Percentiles rank a stretch among this genome's conserved stretches.
Evolutionary conservation across 2,329 filamentous ascomycete genomes (phyloP).

Genomic region (Fusarium nurragi): DNA sequence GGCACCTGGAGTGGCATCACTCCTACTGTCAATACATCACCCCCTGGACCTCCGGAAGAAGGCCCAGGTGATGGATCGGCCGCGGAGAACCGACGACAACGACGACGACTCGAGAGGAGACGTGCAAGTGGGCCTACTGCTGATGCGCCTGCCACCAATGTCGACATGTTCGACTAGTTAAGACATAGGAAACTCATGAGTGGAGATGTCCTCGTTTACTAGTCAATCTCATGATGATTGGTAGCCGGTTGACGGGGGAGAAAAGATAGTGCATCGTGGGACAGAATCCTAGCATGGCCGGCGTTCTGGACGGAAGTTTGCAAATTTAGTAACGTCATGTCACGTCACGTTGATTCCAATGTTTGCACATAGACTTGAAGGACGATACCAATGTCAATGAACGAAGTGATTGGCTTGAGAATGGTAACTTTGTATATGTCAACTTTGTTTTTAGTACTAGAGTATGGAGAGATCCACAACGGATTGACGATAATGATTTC

Average conservation of each 20-base stretch:
- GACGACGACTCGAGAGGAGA: constrained; percentile 65
- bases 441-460: constrained; percentile 25
- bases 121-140: constrained; percentile 50
- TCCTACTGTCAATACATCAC: constrained; percentile 54
- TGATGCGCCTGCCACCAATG: constrained; percentile 24
- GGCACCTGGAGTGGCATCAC: constrained; percentile 61
- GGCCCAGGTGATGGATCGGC: constrained; percentile 50
- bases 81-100: constrained; percentile 64
- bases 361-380: constrained; percentile 42
- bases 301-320: constrained; percentile 40
- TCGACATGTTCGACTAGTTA: constrained; percentile 38
- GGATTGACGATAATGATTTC: constrained; percentile 29
- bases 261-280: constrained; percentile 26
- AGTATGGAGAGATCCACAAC: constrained; percentile 22
- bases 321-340: constrained; percentile 25
- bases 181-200: neutral
- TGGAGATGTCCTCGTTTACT: neutral
- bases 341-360: constrained; percentile 35
- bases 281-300: constrained; percentile 28
- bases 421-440: constrained; percentile 19
- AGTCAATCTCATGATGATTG: neutral
- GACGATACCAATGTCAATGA: constrained; percentile 39
- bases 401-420: constrained; percentile 38
- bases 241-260: neutral
- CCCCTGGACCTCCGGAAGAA: constrained; percentile 46